These are phyloP conservation scores for Marasmius sp. DNA, from an alignment of 1,284 basidiomycete genomes.

Conservation along the genomic window DNA sequence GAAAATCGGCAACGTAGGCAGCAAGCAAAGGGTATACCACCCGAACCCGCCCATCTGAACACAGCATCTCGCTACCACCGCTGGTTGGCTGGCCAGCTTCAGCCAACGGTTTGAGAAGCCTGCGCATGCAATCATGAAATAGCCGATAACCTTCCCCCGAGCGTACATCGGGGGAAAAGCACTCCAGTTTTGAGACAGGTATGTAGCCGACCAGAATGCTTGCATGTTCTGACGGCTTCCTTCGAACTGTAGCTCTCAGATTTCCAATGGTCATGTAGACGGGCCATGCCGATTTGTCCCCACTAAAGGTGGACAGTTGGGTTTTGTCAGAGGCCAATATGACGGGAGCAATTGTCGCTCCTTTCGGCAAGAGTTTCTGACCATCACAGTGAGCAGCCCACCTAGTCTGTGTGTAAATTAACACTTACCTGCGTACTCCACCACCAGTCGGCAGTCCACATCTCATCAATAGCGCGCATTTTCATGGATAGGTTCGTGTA, in stretches of 20 bases:
- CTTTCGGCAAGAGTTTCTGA: constrained; percentile 25
- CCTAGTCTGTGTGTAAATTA: background rate
- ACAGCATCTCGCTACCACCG: constrained; percentile 24
- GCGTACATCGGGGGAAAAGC: constrained; percentile 25
- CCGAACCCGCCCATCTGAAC: constrained; percentile 24
- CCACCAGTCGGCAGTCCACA: constrained; percentile 46
- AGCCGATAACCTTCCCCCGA: constrained; percentile 21
- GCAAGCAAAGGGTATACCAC: constrained; percentile 23
- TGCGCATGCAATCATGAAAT: constrained; percentile 25
- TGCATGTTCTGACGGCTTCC: constrained; percentile 26
- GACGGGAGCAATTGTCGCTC: constrained; percentile 31
- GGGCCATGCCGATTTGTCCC: constrained; percentile 35
- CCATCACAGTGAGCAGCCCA: background rate
- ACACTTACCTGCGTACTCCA: constrained; percentile 32
- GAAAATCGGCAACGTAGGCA: constrained; percentile 31
- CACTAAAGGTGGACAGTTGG: constrained; percentile 32
- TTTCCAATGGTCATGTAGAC: constrained; percentile 39
- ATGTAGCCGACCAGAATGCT: constrained; percentile 40
- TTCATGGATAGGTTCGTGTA: constrained; percentile 25
- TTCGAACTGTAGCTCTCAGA: constrained; percentile 28
- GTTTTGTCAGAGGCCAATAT: constrained; percentile 43
- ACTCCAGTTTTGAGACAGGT: constrained; percentile 37
- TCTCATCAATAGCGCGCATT: constrained; percentile 31
- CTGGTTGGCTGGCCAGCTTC: constrained; percentile 19
- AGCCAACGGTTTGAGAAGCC: constrained; percentile 24